phyloP scores from a whole-genome alignment of 2,329 filamentous ascomycete genomes.

The Didymella keratinophila region DNA sequence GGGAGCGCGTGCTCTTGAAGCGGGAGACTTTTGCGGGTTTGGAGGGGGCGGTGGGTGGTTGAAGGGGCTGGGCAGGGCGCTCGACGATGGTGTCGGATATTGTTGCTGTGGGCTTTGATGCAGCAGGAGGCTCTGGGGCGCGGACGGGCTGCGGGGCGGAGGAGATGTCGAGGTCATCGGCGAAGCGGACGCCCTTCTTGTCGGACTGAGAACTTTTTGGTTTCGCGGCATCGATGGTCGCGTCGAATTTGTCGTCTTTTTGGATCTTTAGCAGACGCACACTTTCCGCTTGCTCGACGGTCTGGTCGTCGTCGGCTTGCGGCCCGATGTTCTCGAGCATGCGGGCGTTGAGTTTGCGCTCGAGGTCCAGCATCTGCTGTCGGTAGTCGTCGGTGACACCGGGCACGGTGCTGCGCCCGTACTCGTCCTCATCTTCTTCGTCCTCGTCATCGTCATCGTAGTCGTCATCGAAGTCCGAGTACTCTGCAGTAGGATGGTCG shows the following conservation, averaged over 20 bases:
- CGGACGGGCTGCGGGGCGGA: slow-evolving; percentile 42
- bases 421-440: slow-evolving; percentile 75
- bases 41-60: slow-evolving; percentile 23
- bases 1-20: slow-evolving; percentile 50
- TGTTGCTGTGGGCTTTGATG: slow-evolving; percentile 28
- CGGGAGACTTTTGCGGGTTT: slow-evolving; percentile 50
- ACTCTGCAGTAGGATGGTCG: slow-evolving; percentile 67
- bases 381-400: slow-evolving; percentile 78
- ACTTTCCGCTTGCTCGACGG: slow-evolving; percentile 61
- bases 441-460: slow-evolving; percentile 57
- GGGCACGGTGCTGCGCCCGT: slow-evolving; percentile 73
- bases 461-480: slow-evolving; percentile 60
- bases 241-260: slow-evolving; percentile 50
- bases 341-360: slow-evolving; percentile 73
- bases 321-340: slow-evolving; percentile 67
- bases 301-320: slow-evolving; percentile 46
- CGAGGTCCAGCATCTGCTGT: slow-evolving; percentile 83
- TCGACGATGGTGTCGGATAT: slow-evolving; percentile 49
- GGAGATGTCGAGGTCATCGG: slow-evolving; percentile 75
- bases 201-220: slow-evolving; percentile 20
- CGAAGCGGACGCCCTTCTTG: slow-evolving; percentile 82
- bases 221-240: slow-evolving; percentile 24
- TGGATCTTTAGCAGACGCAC: slow-evolving; percentile 63
- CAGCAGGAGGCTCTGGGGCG: slow-evolving; percentile 22
- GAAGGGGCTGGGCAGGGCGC: slow-evolving; percentile 28